Base-by-base conservation (phyloP, 1,284 basidiomycete species). In the Heliocybe sulcata region DNA sequence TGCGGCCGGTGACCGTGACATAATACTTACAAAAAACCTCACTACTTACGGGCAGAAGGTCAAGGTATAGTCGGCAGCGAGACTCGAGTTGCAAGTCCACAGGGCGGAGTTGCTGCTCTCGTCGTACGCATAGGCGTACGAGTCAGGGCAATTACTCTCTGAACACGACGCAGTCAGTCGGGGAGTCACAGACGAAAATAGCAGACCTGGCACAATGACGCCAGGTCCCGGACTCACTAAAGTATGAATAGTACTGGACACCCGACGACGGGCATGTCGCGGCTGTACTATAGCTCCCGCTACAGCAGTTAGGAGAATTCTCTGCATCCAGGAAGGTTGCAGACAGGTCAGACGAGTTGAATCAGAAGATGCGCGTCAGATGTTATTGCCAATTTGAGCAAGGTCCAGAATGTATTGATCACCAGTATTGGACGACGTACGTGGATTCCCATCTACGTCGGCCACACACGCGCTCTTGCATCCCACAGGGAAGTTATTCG, bases 391-490 rank as follows among this genome's bases (percentile, higher is more conserved):
- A 25, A 49, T 49, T 26, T 49, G 9, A 29, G 47, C 22, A 49
- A 26, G 27, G 12, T 29, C 22, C 10, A 26, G 22, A 49, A 16
- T 25, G 16, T 20, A 16, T 45, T 20, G 23, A n/a, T 45, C 3
- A 16, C 10, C 6, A 26, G 47, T 26, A 19, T 29, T 3, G n/a
- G n/a, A 12, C 25, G 26, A 62, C 67, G 14, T 58, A 73, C 74
- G 29, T 45, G 70, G 75, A 60, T 79, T 74, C 19, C 67, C 68
- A 54, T 66, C 66, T 27, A 84, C 67, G 60, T 82, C 80, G 10
- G 81, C 81, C 1, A 65, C 60, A 65, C 83, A 87, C 1, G 83
- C 78, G 52, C 75, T 79, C 64, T 76, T 77, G 71, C 83, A 84
- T 4, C 81, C 82, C 22, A 81, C 73, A 2, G 74, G 74, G 63